Evolutionary conservation across 1,284 basidiomycete genomes (phyloP), one percentile per base, ranked within the genome.

Genomic region (Sporisorium sorghi): DNA sequence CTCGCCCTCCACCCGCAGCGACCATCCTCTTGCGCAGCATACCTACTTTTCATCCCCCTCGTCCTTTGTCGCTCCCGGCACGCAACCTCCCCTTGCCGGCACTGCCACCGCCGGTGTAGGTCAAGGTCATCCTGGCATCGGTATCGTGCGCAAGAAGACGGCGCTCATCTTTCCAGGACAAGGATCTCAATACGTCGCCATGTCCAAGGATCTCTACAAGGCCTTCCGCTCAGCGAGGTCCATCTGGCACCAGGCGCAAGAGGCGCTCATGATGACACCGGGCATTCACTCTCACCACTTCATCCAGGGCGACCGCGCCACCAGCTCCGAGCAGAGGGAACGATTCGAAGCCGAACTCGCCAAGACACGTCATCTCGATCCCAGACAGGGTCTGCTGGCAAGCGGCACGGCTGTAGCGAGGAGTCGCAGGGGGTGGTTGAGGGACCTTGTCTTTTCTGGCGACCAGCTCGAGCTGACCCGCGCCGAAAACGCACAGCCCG

Each of bases 161-260:
- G 82, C 81, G 0, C 70, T 83, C 26, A 79, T 84, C 65, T 70
- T 83, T 23, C 81, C 82, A 1, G 81, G 81, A 4, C 81, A 81
- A 47, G 83, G 82, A 7, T 82, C 80, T 1, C 81, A 82, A 60
- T 83, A 83, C 61, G 81, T 83, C 17, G 78, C 77, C 63, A 83
- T 84, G 83, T 76, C 79, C 12, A 72, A 74, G 21, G 82, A 84
- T 35, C 70, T 83, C 35, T 84, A 79, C 71, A 66, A 78, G 19
- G 32, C 65, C 11, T 84, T 78, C 53, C 64, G 73, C n/a, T 61
- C 78, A 6, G 81, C 82, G 5, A 64, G 83, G 2, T 66, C 66
- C 14, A 68, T 82, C 17, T 84, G 83, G 82, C 72, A 79, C 28
- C 69, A 77, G 47, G 81, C 82, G 2, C 82, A 84, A 50, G 76